These are phyloP conservation scores for Akanthomyces uredinophilus DNA, from an alignment of 2,329 filamentous ascomycete genomes.

Conservation along the genomic window DNA sequence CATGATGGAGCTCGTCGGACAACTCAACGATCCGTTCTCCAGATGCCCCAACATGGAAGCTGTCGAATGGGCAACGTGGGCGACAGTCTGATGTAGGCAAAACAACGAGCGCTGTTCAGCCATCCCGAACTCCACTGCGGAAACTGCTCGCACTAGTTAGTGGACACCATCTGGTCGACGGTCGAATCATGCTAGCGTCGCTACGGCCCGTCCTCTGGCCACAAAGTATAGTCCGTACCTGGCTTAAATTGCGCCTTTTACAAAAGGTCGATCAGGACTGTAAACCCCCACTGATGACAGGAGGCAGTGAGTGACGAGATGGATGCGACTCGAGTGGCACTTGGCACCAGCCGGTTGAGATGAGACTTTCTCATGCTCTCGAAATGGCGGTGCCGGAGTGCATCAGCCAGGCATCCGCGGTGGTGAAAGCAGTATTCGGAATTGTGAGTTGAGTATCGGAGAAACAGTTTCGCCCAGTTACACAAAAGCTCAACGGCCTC, in stretches of 20 bases:
- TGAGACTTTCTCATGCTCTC: not conserved
- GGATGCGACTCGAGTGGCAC: not conserved
- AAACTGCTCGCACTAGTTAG: not conserved
- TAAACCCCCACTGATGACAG: not conserved
- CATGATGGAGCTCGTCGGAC: not conserved
- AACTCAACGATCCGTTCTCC: conserved; percentile 1
- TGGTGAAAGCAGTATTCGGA: not conserved
- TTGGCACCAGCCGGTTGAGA: not conserved
- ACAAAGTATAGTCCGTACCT: not conserved
- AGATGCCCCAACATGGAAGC: not conserved
- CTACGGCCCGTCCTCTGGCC: conserved; percentile 7
- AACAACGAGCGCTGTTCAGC: not conserved
- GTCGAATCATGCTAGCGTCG: conserved; percentile 12
- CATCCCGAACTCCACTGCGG: not conserved
- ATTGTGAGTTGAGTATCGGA: not conserved
- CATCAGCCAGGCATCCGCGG: not conserved
- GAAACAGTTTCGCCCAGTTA: not conserved
- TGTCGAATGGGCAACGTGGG: not conserved
- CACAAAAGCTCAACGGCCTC: not conserved
- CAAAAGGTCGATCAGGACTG: not conserved
- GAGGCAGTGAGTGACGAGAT: not conserved
- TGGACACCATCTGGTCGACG: not conserved
- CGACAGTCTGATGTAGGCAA: not conserved
- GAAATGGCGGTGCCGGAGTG: not conserved
- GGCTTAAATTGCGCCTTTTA: not conserved